Evolutionary conservation across 148 eudicot species (phyloP).

Genomic region (Nepenthes gracilis): DNA sequence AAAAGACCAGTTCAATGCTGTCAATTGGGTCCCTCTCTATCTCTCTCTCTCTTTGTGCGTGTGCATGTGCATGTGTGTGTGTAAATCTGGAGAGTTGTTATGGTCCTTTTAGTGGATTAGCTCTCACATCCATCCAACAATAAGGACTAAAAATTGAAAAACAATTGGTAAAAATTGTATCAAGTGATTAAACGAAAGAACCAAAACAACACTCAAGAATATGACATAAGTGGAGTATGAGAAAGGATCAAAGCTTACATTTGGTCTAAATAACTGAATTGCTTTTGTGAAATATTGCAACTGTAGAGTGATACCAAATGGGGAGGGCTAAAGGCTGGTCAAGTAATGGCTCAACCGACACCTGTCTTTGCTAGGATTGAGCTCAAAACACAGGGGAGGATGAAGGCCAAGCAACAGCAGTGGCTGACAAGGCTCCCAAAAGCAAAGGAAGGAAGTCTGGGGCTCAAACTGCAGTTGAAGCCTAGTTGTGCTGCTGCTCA

Average conservation of each 20-base stretch:
- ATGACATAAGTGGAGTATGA: too few species aligned
- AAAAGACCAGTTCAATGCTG: conserved; percentile 51
- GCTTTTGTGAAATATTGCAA: conserved; percentile 4
- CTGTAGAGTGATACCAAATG: conserved; percentile 74
- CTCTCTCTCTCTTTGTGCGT: conserved; percentile 7
- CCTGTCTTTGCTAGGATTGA: conserved; percentile 85
- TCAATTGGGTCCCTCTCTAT: conserved; percentile 64
- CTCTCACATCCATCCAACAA: too few species aligned
- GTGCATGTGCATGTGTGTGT: not conserved
- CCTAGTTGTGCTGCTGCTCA: conserved; percentile 7
- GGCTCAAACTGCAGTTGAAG: conserved; percentile 33
- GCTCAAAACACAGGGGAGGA: conserved; percentile 25
- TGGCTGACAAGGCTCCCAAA: conserved; percentile 37
- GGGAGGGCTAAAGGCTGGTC: conserved; percentile 91
- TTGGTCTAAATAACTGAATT: conserved; percentile 3
- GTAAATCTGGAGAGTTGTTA: too few species aligned
- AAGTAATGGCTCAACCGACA: conserved; percentile 59
- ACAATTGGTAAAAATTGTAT: too few species aligned
- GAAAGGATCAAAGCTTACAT: too few species aligned
- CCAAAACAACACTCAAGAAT: too few species aligned
- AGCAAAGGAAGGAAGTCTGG: conserved; percentile 42
- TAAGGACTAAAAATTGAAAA: too few species aligned
- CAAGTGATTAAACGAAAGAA: too few species aligned
- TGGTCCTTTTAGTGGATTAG: too few species aligned
- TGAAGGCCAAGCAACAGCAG: conserved; percentile 14